Evolutionary conservation across 2,329 filamentous ascomycete genomes (phyloP), one percentile per base, ranked within the genome.

Genomic region (Venturia carpophila): DNA sequence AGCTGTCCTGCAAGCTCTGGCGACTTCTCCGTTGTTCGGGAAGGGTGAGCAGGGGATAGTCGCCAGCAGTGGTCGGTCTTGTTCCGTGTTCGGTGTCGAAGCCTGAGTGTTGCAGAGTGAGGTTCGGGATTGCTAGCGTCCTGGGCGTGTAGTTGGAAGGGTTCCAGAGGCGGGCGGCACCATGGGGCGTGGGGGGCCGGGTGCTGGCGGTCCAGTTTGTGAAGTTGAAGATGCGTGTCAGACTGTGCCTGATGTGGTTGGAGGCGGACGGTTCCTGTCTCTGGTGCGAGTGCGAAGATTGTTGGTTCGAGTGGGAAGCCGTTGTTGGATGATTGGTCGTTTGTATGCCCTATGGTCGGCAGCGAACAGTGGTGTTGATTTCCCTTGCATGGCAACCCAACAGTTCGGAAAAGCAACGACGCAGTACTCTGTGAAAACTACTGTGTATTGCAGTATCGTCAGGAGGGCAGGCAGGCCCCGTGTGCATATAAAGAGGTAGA

Each of bases 71-170:
- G 6, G 60, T 43, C n/a, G 60, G 37, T 27, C 42, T 39, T 6
- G 30, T 60, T 15, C 76, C 71, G 73, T 70, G 7, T 72, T 74
- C 65, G 58, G 55, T 52, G 67, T 67, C 63, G 42, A 69, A 58
- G 39, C 67, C 67, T 11, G 73, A 69, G 60, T 75, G 73, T 37
- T 75, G 72, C 64, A 81, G 69, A 24, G 76, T 76, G 45, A 82
- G 73, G 65, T 80, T 79, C 60, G 80, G 81, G 41, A 73, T 63
- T 17, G 67, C 61, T 45, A 70, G 68, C 24, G 76, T 75, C 66
- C 82, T 81, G 49, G 83, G 84, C 60, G 84, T 82, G 74, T 83
- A 80, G 71, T 87, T 86, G 70, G 84, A 79, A 45, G 84, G 84
- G 72, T 86, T 86, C 76, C 83, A 84, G 67, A 86, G 79, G 66